These are phyloP conservation scores for Populus alba DNA, from an alignment of 345 rosid genomes.

Conservation along the genomic window DNA sequence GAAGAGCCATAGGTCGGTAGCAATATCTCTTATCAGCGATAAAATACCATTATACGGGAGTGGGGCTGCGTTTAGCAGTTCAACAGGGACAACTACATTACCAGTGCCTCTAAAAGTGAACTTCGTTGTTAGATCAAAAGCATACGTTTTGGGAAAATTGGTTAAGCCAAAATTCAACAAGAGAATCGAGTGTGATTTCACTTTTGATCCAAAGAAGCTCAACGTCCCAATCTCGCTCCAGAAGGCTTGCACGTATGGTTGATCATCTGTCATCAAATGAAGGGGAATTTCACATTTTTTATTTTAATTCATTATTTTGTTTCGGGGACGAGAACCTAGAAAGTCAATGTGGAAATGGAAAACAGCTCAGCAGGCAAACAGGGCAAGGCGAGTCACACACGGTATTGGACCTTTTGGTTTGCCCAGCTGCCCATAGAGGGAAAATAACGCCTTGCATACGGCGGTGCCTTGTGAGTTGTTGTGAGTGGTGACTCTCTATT, in stretches of 20 bases:
- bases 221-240: conserved; percentile 58
- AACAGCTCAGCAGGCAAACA: conserved; percentile 53
- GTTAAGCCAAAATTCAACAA: conserved; percentile 78
- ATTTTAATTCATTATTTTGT: background rate
- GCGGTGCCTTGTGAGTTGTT: conserved; percentile 19
- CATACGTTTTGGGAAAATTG: conserved; percentile 84
- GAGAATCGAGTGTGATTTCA: conserved; percentile 58
- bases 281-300: background rate
- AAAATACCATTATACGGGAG: conserved; percentile 87
- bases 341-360: conserved; percentile 15
- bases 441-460: conserved; percentile 23
- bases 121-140: conserved; percentile 62
- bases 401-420: conserved; percentile 26
- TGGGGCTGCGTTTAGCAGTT: conserved; percentile 63
- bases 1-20: conserved; percentile 64
- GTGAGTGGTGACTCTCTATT: conserved; percentile 8
- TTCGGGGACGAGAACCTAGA: background rate
- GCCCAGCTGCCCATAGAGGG: conserved; percentile 33
- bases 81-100: conserved; percentile 43
- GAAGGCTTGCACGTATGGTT: conserved; percentile 67
- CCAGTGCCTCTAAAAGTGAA: conserved; percentile 66
- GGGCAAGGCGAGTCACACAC: conserved; percentile 9
- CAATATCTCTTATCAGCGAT: conserved; percentile 52
- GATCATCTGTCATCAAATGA: background rate
- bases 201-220: conserved; percentile 62